phyloP scores from a whole-genome alignment of 139 green algal species.

The Closterium sp. region DNA sequence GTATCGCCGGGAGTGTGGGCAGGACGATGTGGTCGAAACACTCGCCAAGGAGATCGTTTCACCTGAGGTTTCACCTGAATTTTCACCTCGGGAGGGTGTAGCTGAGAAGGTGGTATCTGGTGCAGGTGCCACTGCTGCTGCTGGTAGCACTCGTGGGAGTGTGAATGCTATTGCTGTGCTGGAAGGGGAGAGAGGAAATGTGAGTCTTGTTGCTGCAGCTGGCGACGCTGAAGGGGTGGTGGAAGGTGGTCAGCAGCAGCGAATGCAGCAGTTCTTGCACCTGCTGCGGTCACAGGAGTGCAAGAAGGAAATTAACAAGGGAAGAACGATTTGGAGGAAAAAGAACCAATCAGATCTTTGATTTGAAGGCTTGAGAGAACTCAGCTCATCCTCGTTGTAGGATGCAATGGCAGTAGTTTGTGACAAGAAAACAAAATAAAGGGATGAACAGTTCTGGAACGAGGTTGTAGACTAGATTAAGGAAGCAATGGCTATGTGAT shows the following conservation, averaged over 20 bases:
- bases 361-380: no score
- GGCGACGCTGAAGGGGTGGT: no score
- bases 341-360: neutral
- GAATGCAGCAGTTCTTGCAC: neutral
- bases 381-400: no score
- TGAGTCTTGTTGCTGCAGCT: no score
- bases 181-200: neutral
- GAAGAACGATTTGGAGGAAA: neutral
- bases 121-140: no score
- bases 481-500: no score
- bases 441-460: no score
- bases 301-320: conserved; percentile 6
- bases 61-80: neutral
- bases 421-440: no score
- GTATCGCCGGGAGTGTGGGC: neutral
- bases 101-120: neutral
- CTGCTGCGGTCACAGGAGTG: neutral
- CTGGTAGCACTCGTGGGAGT: neutral
- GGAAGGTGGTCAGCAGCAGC: no score
- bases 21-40: neutral
- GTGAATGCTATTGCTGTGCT: neutral
- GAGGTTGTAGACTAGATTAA: no score
- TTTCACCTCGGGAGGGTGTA: neutral
- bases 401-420: no score
- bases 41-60: neutral